Percentiles rank a stretch among this genome's conserved stretches.
phyloP scores from a whole-genome alignment of 2,329 filamentous ascomycete genomes.

The Microcyclospora pomicola region DNA sequence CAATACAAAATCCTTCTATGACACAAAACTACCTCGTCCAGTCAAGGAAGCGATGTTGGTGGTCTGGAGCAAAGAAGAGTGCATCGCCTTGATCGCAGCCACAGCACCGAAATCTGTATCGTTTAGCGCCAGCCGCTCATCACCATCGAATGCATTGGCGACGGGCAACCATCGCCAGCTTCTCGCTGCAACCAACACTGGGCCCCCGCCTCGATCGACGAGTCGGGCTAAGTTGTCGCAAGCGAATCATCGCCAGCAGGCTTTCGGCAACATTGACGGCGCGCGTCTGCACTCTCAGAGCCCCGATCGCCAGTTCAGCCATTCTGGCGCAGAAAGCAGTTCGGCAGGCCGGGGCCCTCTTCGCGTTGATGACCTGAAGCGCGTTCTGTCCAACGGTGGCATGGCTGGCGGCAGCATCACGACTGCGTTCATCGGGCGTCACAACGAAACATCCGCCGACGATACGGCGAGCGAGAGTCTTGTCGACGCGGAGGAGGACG shows the following conservation, averaged over 20 bases:
- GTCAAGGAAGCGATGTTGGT: conserved; percentile 39
- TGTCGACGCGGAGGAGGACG: conserved; percentile 27
- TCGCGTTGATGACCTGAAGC: conserved; percentile 34
- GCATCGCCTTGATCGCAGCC: conserved; percentile 52
- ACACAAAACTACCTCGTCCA: conserved; percentile 4
- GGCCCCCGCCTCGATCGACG: background rate
- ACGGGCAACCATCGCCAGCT: conserved; percentile 12
- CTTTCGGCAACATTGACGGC: conserved; percentile 2
- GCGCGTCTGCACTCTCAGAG: conserved; percentile 6
- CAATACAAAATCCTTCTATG: background rate
- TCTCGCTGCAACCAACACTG: conserved; percentile 9
- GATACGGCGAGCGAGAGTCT: conserved; percentile 52
- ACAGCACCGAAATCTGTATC: conserved; percentile 52
- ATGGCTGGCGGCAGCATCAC: conserved; percentile 12
- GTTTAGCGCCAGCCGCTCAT: conserved; percentile 58
- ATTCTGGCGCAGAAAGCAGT: conserved; percentile 37
- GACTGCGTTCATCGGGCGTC: background rate
- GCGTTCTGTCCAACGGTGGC: conserved; percentile 23
- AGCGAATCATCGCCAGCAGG: conserved; percentile 4
- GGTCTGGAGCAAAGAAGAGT: conserved; percentile 66
- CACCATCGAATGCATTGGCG: conserved; percentile 14
- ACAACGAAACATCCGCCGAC: conserved; percentile 23
- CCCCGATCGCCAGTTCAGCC: conserved; percentile 17
- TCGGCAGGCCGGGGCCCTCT: conserved; percentile 21
- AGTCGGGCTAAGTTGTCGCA: background rate